Evolutionary conservation across 192 early-diverging fungal genomes (phyloP), one percentile per base, ranked within the genome.

Genomic region (Mycoemilia scoparia): DNA sequence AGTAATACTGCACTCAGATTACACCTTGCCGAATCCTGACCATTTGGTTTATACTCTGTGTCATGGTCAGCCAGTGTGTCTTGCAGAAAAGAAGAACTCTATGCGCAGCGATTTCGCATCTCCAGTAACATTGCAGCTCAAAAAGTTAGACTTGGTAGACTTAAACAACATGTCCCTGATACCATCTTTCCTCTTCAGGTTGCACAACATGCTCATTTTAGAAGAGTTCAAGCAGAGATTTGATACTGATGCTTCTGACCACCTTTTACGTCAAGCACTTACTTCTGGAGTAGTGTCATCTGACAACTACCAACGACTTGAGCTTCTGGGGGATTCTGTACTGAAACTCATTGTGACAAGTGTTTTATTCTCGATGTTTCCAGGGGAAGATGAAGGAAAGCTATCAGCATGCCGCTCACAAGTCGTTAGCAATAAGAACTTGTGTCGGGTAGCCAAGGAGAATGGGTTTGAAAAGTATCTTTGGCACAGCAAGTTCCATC

Each of bases 281-380:
- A 85, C 84, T 1, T 64, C 82, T 9, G 70, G 73, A 5, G 63
- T 86, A 2, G 70, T 49, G 39, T 54, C 69, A 39, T 67, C 68
- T 18, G 63, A 61, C 36, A 70, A 81, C 46, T 91, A 95, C 46
- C 84, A 95, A 53, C 79, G 90, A 0, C 51, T 87, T 0, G 87
- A 95, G 58, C 74, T 77, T 4, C 58, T 91, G 10, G 90, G 90
- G 5, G 89, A 95, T 43, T 75, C 87, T 15, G 78, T 86, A 24
- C 61, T 95, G 14, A 95, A 95, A 46, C 67, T 79, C 32, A 53
- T 77, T 1, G 54, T 69, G 2, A 76, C 76, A 0, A 60, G 81
- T 16, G 71, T 76, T 39, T 53, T 89, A 21, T 95, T 79, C 51
- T 79, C 79, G 24, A 41, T 64, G 13, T 67, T 77, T 33, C 86